These are phyloP conservation scores for Cenococcum geophilum DNA, from an alignment of 495 filamentous ascomycete genomes.

Conservation along the genomic window DNA sequence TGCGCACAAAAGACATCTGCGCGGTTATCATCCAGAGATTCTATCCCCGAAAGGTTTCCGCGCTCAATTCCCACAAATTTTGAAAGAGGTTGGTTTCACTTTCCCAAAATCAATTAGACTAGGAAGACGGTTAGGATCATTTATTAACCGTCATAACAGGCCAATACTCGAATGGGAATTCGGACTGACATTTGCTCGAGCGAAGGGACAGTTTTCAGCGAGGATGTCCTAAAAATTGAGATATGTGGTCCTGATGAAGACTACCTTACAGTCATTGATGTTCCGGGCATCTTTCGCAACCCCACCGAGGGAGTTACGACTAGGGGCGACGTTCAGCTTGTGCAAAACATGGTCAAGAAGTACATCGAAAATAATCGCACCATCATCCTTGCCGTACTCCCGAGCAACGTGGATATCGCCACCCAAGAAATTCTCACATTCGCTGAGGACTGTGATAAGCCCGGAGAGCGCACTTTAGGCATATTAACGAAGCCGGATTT, in stretches of 20 bases:
- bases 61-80: conserved; percentile 6
- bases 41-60: not conserved
- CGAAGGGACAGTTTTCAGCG: conserved; percentile 21
- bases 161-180: conserved; percentile 44
- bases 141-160: not conserved
- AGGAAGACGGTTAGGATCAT: not conserved
- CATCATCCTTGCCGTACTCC: conserved; percentile 61
- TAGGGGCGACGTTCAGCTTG: conserved; percentile 8
- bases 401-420: conserved; percentile 46
- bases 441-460: conserved; percentile 41
- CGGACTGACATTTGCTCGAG: conserved; percentile 22
- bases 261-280: conserved; percentile 21
- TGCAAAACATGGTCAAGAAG: conserved; percentile 13
- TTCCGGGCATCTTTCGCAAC: conserved; percentile 17
- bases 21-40: conserved; percentile 13
- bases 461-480: conserved; percentile 47
- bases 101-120: not conserved
- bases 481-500: conserved; percentile 48
- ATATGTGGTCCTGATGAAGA: conserved; percentile 17
- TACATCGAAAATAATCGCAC: conserved; percentile 38
- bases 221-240: conserved; percentile 21
- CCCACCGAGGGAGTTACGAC: not conserved
- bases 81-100: not conserved
- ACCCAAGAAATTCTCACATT: conserved; percentile 47
- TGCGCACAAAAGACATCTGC: conserved; percentile 24